These are phyloP conservation scores for Trichoderma virens DNA, from an alignment of 495 filamentous ascomycete species.

Conservation along the genomic window DNA sequence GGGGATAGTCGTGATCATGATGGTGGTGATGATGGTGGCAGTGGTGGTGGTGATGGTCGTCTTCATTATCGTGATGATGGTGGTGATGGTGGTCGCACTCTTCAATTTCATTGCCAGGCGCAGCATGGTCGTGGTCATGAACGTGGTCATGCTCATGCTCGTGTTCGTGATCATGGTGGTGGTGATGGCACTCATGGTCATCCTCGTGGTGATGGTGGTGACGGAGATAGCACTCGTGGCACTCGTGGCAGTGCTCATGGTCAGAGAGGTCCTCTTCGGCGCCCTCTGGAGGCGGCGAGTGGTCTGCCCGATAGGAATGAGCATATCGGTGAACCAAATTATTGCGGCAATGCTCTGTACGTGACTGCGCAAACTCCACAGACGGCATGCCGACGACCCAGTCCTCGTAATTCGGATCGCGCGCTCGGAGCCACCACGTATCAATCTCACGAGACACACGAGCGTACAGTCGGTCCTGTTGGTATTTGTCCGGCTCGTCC, in stretches of 20 bases:
- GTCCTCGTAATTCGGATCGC: slow-evolving; percentile 44
- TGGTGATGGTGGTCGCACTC: slow-evolving; percentile 20
- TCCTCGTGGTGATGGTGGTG: slow-evolving; percentile 7
- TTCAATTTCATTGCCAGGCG: neutral
- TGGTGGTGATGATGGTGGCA: slow-evolving; percentile 47
- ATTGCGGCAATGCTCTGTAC: slow-evolving; percentile 41
- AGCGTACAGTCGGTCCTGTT: slow-evolving; percentile 43
- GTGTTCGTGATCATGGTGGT: slow-evolving; percentile 44
- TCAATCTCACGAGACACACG: slow-evolving; percentile 51
- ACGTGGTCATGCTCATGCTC: slow-evolving; percentile 1
- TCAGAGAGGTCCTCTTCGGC: slow-evolving; percentile 16
- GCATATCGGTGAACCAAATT: slow-evolving; percentile 41
- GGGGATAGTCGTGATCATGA: slow-evolving; percentile 30
- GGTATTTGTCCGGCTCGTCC: slow-evolving; percentile 38
- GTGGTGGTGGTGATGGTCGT: slow-evolving; percentile 17
- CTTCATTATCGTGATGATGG: neutral
- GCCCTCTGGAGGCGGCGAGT: slow-evolving; percentile 21
- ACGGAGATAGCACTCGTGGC: slow-evolving; percentile 6
- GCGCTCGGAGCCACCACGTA: slow-evolving; percentile 47
- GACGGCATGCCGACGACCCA: slow-evolving; percentile 46
- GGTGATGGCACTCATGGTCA: slow-evolving; percentile 40
- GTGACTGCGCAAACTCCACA: slow-evolving; percentile 41
- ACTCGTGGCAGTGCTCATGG: slow-evolving; percentile 13
- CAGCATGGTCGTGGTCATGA: slow-evolving; percentile 57
- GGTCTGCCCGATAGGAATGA: slow-evolving; percentile 31